Evolutionary conservation across 1,284 basidiomycete genomes (phyloP), one percentile per base, ranked within the genome.

Genomic region (Entoloma clypeatum): DNA sequence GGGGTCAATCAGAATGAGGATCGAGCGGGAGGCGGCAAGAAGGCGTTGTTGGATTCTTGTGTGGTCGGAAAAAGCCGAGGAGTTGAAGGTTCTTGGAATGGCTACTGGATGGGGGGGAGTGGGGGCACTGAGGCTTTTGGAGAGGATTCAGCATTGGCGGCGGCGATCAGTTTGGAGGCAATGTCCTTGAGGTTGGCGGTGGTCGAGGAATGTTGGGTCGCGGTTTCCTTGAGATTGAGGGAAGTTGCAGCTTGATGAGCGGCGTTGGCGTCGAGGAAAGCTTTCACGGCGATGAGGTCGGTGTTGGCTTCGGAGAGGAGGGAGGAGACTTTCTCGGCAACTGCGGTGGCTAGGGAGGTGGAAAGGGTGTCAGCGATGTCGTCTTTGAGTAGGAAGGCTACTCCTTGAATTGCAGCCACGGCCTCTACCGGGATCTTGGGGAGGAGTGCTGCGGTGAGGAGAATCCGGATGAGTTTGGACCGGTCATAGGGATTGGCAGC

Each of bases 351-450:
- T 2, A 40, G n/a, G 14, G 30, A 2, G 2, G 13, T 18, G 2
- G 38, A 13, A 19, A 9, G 17, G n/a, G 4, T 16, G 19, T 40
- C 29, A 11, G 11, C 8, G 21, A 17, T 25, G 29, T 32, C 10
- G 8, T 31, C 38, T 11, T 40, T 30, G 17, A 40, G 17, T 4
- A 40, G 10, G 22, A 32, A 17, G 13, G 38, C 28, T n/a, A 26
- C 29, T 3, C 21, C 28, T 3, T 32, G 18, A 10, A 40, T 14
- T 7, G 38, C 23, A 16, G 31, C 33, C n/a, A 18, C 16, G 16
- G 29, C 3, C 21, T 40, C 30, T 2, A 10, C 10, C 3, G 22
- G 2, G 11, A 17, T 16, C 38, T 32, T 40, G 5, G 17, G 8
- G 21, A 10, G 13, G 2, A 33, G 28, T 19, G 22, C 30, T 7